Conservation (phyloP, 306 rosid species). For the Cucumis cinereus region DNA sequence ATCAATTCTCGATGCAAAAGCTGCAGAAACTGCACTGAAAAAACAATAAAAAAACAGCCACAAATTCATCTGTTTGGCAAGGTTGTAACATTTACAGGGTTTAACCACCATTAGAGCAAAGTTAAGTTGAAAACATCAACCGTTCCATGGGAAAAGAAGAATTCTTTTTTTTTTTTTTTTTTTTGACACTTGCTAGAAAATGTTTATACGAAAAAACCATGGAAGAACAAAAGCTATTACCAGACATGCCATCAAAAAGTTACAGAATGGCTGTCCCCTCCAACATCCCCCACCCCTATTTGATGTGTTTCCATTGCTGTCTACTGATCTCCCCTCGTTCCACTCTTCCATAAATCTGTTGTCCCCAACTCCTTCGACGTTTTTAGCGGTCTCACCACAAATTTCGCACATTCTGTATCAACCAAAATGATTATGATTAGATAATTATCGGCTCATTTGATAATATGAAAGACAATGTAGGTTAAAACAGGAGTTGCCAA, state of each 20-base stretch:
- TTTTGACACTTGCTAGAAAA: slow-evolving; percentile 37
- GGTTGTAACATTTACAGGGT: neutral
- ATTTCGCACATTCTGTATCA: slow-evolving; percentile 65
- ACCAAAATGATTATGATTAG: neutral
- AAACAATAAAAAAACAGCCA: neutral
- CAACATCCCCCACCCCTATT: slow-evolving; percentile 41
- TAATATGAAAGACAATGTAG: neutral
- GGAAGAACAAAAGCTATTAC: slow-evolving; percentile 93
- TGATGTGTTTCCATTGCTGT: slow-evolving; percentile 19
- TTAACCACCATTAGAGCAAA: neutral
- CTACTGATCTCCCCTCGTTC: slow-evolving; percentile 51
- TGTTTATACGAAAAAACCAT: slow-evolving; percentile 82
- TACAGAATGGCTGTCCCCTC: slow-evolving; percentile 92
- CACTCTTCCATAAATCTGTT: slow-evolving; percentile 64
- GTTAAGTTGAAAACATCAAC: neutral
- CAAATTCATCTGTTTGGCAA: neutral
- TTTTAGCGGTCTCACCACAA: slow-evolving; percentile 67
- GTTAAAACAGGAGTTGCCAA: neutral
- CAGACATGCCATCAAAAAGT: slow-evolving; percentile 94
- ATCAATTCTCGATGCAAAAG: neutral
- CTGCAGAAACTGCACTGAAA: neutral
- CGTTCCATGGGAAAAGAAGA: slow-evolving; percentile 12
- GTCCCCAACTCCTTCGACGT: slow-evolving; percentile 38
- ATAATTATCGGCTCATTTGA: neutral
- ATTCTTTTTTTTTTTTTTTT: neutral